Percentiles rank a stretch among this genome's conserved stretches.
These are phyloP conservation scores for Neostapfia colusana DNA, from an alignment of 176 grass and related monocot species.

Conservation along the genomic window DNA sequence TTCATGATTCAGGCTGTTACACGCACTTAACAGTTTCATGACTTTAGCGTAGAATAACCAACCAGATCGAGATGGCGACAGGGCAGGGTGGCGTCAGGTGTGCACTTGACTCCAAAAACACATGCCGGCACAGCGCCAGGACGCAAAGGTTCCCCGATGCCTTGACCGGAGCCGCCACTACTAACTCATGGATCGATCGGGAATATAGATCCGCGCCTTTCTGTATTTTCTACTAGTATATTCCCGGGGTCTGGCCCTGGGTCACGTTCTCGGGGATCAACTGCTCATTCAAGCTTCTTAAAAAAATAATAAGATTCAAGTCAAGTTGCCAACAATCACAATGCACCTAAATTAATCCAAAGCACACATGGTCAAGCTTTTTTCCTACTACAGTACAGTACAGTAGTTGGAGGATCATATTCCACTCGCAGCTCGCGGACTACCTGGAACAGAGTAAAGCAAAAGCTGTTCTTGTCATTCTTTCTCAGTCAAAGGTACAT, in stretches of 20 bases:
- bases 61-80: not conserved
- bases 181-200: no score
- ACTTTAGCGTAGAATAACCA: not conserved
- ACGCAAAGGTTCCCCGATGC: not conserved
- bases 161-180: no score
- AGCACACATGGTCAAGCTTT: not conserved
- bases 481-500: not conserved
- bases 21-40: no score
- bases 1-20: not conserved
- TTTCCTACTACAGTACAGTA: no score
- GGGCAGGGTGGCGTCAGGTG: slow-evolving; percentile 5
- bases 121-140: slow-evolving; percentile 13
- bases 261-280: not conserved
- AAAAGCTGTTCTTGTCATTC: not conserved
- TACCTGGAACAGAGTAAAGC: not conserved
- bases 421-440: not conserved
- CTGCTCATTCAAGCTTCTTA: no score
- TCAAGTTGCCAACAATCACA: not conserved
- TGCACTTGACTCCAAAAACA: slow-evolving; percentile 17
- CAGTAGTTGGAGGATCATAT: not conserved
- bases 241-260: not conserved
- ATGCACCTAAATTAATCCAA: not conserved
- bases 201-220: not conserved
- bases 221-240: not conserved
- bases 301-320: not conserved